These are phyloP conservation scores for Paramecium sexaurelia DNA, from an alignment of 73 alveolate species.

Conservation along the genomic window DNA sequence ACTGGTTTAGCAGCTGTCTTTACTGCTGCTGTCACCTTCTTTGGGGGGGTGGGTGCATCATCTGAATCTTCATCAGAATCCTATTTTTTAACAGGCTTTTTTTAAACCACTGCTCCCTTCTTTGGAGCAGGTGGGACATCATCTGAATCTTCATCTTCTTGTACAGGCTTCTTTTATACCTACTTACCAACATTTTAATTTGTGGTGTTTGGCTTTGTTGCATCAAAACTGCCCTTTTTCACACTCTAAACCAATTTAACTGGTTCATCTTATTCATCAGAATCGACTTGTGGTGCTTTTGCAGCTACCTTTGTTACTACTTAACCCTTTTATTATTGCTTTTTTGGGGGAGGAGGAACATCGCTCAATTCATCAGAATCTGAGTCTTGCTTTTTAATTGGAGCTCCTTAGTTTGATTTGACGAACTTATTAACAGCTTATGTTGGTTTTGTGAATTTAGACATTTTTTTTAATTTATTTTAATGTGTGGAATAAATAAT, in stretches of 20 bases:
- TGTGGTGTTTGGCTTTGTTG: constrained; percentile 35
- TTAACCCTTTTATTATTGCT: not conserved
- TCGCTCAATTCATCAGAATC: constrained; percentile 13
- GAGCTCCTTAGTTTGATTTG: not conserved
- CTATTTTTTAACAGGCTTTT: constrained; percentile 24
- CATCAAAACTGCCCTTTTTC: constrained; percentile 14
- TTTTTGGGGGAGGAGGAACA: constrained; percentile 18
- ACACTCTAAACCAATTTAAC: not conserved
- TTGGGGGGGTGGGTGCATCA: constrained; percentile 38
- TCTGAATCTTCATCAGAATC: constrained; percentile 25
- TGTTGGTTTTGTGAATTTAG: constrained; percentile 3
- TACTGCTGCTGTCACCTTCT: not conserved
- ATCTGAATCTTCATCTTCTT: constrained; percentile 6
- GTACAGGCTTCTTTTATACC: not conserved
- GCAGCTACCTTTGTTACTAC: not conserved
- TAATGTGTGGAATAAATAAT: constrained; percentile 32
- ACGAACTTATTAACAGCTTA: not conserved
- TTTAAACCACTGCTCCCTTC: not conserved
- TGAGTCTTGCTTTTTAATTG: not conserved
- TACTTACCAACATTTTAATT: not conserved
- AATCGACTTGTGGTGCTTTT: constrained; percentile 3
- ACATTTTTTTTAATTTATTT: constrained; percentile 30
- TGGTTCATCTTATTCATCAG: constrained; percentile 25
- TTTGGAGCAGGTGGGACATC: constrained; percentile 42
- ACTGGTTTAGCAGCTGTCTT: not conserved